Evolutionary conservation across 495 filamentous ascomycete genomes (phyloP).

Genomic region (Penicillium samsonianum): DNA sequence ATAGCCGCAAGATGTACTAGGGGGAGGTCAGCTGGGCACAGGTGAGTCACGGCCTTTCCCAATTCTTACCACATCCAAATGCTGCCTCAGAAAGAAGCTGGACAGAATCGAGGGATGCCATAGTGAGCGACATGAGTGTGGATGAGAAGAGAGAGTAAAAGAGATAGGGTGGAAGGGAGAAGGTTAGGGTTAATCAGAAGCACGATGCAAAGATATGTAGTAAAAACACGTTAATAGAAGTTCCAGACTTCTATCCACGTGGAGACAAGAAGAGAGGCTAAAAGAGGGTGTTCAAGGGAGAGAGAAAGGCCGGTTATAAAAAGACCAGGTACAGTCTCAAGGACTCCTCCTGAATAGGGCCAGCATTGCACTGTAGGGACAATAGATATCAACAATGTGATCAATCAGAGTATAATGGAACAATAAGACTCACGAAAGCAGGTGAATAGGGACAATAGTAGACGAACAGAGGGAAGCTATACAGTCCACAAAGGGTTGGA

Average conservation of each 20-base stretch:
- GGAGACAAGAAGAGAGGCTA: slow-evolving; percentile 2
- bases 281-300: slow-evolving; percentile 6
- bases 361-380: slow-evolving; percentile 29
- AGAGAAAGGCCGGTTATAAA: slow-evolving; percentile 6
- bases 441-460: slow-evolving; percentile 9
- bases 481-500: background rate
- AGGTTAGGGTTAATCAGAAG: slow-evolving; percentile 7
- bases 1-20: slow-evolving; percentile 45
- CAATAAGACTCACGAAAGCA: slow-evolving; percentile 8
- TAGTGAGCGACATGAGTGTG: slow-evolving; percentile 16
- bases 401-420: slow-evolving; percentile 4
- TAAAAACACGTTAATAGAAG: slow-evolving; percentile 7
- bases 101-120: slow-evolving; percentile 41
- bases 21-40: slow-evolving; percentile 17
- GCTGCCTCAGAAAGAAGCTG: slow-evolving; percentile 45
- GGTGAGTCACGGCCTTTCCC: background rate
- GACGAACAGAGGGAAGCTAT: slow-evolving; percentile 1
- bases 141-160: slow-evolving; percentile 11
- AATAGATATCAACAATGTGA: slow-evolving; percentile 5
- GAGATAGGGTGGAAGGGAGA: slow-evolving; percentile 5
- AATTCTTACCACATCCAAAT: slow-evolving; percentile 48
- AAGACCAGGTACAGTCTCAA: slow-evolving; percentile 23
- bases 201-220: slow-evolving; percentile 1
- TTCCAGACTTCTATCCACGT: slow-evolving; percentile 12
- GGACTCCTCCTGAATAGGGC: slow-evolving; percentile 26